Conservation (phyloP, 495 filamentous ascomycete species). For the Aspergillus incahuasiensis region DNA sequence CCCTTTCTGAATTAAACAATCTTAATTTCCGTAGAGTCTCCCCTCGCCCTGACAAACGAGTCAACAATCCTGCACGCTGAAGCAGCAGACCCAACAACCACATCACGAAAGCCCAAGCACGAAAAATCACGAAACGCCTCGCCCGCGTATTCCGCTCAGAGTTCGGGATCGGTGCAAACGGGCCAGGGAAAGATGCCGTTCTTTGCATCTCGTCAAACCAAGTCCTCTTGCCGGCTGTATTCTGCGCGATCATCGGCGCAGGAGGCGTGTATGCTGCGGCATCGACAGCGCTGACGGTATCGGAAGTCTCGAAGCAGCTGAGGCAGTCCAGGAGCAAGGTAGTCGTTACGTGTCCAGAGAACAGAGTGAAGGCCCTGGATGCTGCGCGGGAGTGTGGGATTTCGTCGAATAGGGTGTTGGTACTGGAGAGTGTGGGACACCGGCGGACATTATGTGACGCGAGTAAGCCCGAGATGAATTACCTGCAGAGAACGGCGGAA, state of each 20-base stretch:
- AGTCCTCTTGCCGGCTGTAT: slow-evolving; percentile 11
- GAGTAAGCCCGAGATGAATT: slow-evolving; percentile 4
- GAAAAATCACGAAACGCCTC: slow-evolving; percentile 10
- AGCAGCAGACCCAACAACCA: slow-evolving; percentile 12
- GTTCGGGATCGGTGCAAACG: slow-evolving; percentile 10
- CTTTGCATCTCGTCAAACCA: slow-evolving; percentile 16
- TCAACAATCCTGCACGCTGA: slow-evolving; percentile 16
- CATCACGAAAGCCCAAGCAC: slow-evolving; percentile 13
- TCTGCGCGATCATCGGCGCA: slow-evolving; percentile 15
- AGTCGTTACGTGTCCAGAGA: slow-evolving; percentile 12
- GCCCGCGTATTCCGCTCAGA: slow-evolving; percentile 9
- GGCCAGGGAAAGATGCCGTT: slow-evolving; percentile 12
- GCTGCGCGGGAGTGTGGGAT: slow-evolving; percentile 9
- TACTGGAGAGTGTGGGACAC: slow-evolving; percentile 15
- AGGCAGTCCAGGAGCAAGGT: slow-evolving; percentile 8
- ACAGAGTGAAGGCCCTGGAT: slow-evolving; percentile 5
- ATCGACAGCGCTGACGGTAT: slow-evolving; percentile 9
- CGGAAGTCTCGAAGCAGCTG: slow-evolving; percentile 10
- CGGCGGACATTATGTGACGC: slow-evolving; percentile 4
- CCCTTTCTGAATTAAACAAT: not conserved
- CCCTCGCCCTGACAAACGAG: slow-evolving; percentile 8
- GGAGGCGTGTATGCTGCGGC: slow-evolving; percentile 16
- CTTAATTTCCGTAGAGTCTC: slow-evolving; percentile 3
- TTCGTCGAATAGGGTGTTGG: slow-evolving; percentile 3
- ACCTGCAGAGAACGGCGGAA: not conserved